Conservation (phyloP, 805 yeast genomes). For the Candida gorgasii region DNA sequence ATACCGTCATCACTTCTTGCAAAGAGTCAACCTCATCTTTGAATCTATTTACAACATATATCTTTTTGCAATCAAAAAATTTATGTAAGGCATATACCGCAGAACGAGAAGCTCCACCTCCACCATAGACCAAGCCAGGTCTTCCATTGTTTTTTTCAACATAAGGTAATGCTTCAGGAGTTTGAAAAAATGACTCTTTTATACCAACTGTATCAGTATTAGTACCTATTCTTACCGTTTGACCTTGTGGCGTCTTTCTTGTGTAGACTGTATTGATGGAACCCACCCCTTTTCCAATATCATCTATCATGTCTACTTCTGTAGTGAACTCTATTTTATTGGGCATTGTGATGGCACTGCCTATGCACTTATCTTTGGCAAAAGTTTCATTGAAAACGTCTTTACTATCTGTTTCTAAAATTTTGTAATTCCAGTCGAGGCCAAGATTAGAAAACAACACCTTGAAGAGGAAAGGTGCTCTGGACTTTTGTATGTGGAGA, state of each 20-base stretch:
- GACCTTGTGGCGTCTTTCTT: constrained; percentile 17
- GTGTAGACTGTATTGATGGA: constrained; percentile 35
- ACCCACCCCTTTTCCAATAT: constrained; percentile 30
- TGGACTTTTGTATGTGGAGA: constrained; percentile 23
- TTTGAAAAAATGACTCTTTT: constrained; percentile 24
- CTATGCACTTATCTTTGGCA: constrained; percentile 17
- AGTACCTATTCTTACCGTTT: constrained; percentile 24
- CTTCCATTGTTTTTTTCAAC: constrained; percentile 12
- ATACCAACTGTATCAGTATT: constrained; percentile 37
- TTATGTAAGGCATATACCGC: constrained; percentile 30
- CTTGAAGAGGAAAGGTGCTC: constrained; percentile 29
- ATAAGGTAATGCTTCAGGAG: constrained; percentile 7
- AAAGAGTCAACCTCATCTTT: constrained; percentile 26
- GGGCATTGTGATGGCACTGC: constrained; percentile 35
- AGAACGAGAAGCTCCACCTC: constrained; percentile 37
- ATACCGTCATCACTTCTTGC: constrained; percentile 19
- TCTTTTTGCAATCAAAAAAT: constrained; percentile 24
- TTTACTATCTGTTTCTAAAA: constrained; percentile 21
- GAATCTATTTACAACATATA: constrained; percentile 31
- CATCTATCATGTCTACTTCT: constrained; percentile 29
- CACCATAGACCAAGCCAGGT: constrained; percentile 36
- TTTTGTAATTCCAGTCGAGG: constrained; percentile 25
- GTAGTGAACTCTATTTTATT: constrained; percentile 26
- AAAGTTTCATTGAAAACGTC: constrained; percentile 22
- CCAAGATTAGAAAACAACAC: constrained; percentile 23